phyloP scores from a whole-genome alignment of 306 rosid species.

The Macrotyloma uniflorum region DNA sequence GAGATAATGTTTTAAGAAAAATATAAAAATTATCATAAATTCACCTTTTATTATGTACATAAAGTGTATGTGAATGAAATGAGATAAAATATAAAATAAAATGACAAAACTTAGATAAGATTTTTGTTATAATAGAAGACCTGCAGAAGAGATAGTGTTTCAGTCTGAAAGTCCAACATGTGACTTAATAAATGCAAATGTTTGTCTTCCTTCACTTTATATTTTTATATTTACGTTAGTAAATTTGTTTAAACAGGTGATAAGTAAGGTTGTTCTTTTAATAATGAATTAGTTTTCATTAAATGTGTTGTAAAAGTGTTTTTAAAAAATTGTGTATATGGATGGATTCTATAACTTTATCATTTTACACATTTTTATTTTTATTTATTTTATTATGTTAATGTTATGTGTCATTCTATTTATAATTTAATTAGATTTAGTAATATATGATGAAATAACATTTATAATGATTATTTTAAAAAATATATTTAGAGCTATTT shows the following conservation, averaged over 20 bases:
- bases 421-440: too few relatives aligned
- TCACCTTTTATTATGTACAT: neutral
- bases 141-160: neutral
- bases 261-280: neutral
- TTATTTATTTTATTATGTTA: too few relatives aligned
- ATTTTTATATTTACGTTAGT: neutral
- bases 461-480: too few relatives aligned
- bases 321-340: neutral
- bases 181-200: neutral
- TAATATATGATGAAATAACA: too few relatives aligned
- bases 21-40: neutral
- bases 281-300: neutral
- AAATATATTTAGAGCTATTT: too few relatives aligned
- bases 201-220: neutral
- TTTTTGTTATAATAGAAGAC: neutral
- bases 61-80: neutral
- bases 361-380: too few relatives aligned
- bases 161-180: neutral
- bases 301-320: neutral
- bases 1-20: neutral
- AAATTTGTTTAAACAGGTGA: neutral
- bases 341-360: neutral
- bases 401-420: neutral
- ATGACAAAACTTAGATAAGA: neutral
- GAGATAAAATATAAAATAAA: neutral